Base-by-base conservation (phyloP, 169 alveolate species). In the Eimeria nieschulzi region DNA sequence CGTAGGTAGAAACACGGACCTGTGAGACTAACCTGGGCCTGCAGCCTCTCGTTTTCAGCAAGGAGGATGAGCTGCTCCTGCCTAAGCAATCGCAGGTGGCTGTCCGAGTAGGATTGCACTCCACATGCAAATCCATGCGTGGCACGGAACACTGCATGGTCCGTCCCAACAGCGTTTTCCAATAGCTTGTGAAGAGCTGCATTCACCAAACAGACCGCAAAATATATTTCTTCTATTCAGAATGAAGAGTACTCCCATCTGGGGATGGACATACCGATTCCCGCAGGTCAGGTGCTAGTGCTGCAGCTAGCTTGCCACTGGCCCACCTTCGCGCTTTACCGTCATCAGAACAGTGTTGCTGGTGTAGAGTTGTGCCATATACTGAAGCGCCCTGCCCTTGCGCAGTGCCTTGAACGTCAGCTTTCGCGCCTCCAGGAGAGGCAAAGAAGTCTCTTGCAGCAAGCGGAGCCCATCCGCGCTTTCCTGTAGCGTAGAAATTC, bases 21-120 rank as follows among this genome's bases (percentile, higher is more conserved):
- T 8, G 23, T 7, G 72, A 21, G 7, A 19, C 91, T 88, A 21
- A 94, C 94, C 91, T 94, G 95, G 10, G 94, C 64, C 39, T 91
- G 84, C 59, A 94, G 95, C 61, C 96, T 25, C 87, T 94, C 96
- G 78, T 94, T 94, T 79, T 94, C 96, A 26, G 96, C 95, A 15
- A 94, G 76, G 54, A 94, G 88, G 7, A 93, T 70, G 39, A 94
- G 91, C 75, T 94, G 96, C 80, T 94, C 96, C 66, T 94, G 96
- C n/a, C 96, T 84, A 12, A 94, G 91, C 56, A 94, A 72, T 80
- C 96, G 93, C 63, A 94, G 92, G 54, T 94, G 96, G 54, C 93
- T 76, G 71, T 94, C 96, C 33, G 84, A 54, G 87, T 56, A 75
- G 21, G 92, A 7, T 19, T 63, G 87, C 26, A 71, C 78, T 26